phyloP scores from a whole-genome alignment of 1,284 basidiomycete genomes.

The Mycosarcoma mackinlayi region DNA sequence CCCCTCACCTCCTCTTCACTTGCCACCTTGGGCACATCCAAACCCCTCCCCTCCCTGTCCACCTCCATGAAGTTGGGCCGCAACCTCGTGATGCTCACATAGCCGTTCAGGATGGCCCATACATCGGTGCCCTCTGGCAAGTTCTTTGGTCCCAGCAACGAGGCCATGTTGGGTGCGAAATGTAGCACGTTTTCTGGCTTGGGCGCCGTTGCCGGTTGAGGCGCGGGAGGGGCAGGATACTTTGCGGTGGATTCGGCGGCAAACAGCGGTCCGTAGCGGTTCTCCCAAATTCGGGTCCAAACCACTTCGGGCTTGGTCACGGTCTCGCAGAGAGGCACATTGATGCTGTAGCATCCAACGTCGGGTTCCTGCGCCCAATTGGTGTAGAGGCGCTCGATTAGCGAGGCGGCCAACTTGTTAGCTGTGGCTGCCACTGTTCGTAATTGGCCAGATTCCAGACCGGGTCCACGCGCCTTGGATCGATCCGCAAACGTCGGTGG shows the following conservation, averaged over 20 bases:
- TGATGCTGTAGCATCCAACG: conserved; percentile 61
- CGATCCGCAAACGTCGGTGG: conserved; percentile 50
- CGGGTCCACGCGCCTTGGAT: conserved; percentile 23
- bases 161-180: conserved; percentile 62
- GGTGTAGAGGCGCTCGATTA: conserved; percentile 54
- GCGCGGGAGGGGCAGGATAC: conserved; percentile 24
- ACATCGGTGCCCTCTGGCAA: conserved; percentile 56
- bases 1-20: background rate
- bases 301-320: conserved; percentile 52
- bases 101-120: conserved; percentile 63
- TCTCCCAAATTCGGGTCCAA: conserved; percentile 65
- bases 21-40: conserved; percentile 18
- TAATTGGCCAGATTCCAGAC: conserved; percentile 26
- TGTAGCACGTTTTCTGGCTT: conserved; percentile 43
- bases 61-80: conserved; percentile 53
- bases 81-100: conserved; percentile 59
- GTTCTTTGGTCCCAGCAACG: conserved; percentile 50
- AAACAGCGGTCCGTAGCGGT: conserved; percentile 51
- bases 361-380: conserved; percentile 56
- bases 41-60: conserved; percentile 27
- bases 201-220: conserved; percentile 43
- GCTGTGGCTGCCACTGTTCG: conserved; percentile 32
- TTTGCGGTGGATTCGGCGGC: conserved; percentile 25
- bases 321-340: conserved; percentile 63
- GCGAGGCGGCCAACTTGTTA: conserved; percentile 29